Base-by-base conservation (phyloP, 192 early-diverging fungal genomes). In the Pilaira anomala region DNA sequence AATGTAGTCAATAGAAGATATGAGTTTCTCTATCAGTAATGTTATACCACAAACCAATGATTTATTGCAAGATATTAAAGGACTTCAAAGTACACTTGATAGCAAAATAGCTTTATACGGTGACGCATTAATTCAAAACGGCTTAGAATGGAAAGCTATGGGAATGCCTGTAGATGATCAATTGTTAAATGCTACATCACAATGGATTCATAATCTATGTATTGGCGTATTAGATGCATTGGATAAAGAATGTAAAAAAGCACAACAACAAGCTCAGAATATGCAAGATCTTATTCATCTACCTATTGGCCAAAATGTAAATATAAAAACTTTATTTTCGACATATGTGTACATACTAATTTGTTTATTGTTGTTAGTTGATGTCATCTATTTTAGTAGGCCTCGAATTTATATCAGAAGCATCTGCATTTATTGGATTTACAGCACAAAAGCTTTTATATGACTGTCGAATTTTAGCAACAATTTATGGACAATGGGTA, bases 141-240 rank as follows among this genome's bases (percentile, higher is more conserved):
- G 73, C 3, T 39, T 75, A 13, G 67, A 69, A 54, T 75, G 73
- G 73, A 70, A 70, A 44, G 64, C 68, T 16, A 68, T 75, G 67
- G 73, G 67, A 16, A 24, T 75, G 21, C 73, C 73, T 1, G 73
- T 62, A 16, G 62, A 75, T 16, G 60, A 66, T 19, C 50, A 60
- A 7, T 49, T 75, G 22, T 30, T 75, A 25, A 51, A 50, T 7
- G 29, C 60, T 7, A 57, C 50, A 18, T 66, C 66, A 60, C 56
- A 40, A 8, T 75, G 64, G 59, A 52, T 75, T 19, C 48, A 66
- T 53, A 70, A 46, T 26, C 36, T 69, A 21, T 69, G 63, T 21
- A 42, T 66, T 19, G 62, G 46, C 46, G 42, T 63, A 7, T 29
- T 66, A 2, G 61, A 42, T 19, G 71, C 62, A 16, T 18, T 72